Percentiles rank a stretch among this genome's conserved stretches.
Evolutionary conservation across 176 grass and related monocot genomes (phyloP).

Genomic region (Echinochloa phyllopogon): DNA sequence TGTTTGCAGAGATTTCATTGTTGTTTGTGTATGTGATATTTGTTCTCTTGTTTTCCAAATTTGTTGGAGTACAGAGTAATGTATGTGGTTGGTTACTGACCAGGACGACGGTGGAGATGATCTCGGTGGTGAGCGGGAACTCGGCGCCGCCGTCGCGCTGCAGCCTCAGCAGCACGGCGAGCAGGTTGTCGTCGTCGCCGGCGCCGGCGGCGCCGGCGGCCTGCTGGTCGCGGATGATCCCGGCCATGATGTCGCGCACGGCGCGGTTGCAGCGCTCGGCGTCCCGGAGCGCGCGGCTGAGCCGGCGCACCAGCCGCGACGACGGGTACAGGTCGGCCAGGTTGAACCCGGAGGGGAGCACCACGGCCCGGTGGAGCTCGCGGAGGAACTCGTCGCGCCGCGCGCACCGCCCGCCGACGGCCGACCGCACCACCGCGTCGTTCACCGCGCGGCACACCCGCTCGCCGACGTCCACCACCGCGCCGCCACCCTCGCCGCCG

Average conservation of each 20-base stretch:
- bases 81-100: background rate
- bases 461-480: constrained; percentile 16
- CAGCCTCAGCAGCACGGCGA: constrained; percentile 38
- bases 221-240: constrained; percentile 38
- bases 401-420: constrained; percentile 26
- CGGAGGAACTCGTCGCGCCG: constrained; percentile 44
- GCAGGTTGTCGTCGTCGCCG: constrained; percentile 16
- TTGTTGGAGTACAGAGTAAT: too few species aligned
- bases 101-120: constrained; percentile 30
- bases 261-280: background rate
- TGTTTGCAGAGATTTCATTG: too few species aligned
- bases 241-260: constrained; percentile 9
- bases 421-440: background rate
- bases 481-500: background rate
- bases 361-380: background rate
- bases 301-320: background rate
- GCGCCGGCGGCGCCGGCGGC: background rate
- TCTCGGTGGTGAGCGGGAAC: constrained; percentile 24
- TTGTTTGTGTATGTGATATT: too few species aligned
- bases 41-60: too few species aligned
- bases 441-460: constrained; percentile 2
- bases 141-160: constrained; percentile 6
- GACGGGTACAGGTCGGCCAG: constrained; percentile 48
- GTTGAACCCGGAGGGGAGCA: constrained; percentile 30
- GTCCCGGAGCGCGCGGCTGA: constrained; percentile 22